Base-by-base conservation (phyloP, 139 green algal genomes). In the Picochlorum sp. region DNA sequence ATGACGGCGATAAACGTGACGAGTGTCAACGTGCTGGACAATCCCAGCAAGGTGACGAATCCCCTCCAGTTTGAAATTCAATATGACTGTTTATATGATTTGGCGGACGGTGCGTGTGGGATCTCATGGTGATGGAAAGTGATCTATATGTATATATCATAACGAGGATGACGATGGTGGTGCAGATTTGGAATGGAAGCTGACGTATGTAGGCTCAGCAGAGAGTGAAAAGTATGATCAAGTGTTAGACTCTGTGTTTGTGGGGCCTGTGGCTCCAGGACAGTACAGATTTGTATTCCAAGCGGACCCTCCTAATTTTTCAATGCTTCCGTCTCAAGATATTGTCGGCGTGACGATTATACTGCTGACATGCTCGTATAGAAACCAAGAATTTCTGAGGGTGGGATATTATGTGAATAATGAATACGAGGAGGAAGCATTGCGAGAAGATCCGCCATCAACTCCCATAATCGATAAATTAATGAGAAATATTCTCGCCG, bases 351-450 rank as follows among this genome's bases (percentile, higher is more conserved):
- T 97, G 1, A 98, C 93, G 1, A 88, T 94, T 38, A 71, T 98
- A 20, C 79, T 98, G 49, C 82, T 98, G 5, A 96, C 91, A 4
- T 98, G 93, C 83, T 90, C 81, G 4, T 98, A 98, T 79, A 67
- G 67, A 20, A 38, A 66, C 21, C 67, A 80, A 68, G 88, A 96
- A 71, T 96, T 96, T 64, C 71, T 96, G 8, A 79, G 88, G 0
- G 81, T 96, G 11, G 88, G 93, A 2, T 98, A 98, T 69, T 98
- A 97, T 67, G 86, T 97, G 11, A 96, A 94, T 75, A 92, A 88
- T 57, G 93, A 98, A 59, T 98, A 98, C 70, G 26, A 44, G 45
- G 90, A 97, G 20, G 86, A 95, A 57, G 78, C 87, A 75, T 66
- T 96, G 24, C 67, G 76, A 57, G 85, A 96, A 37, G 83, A 88